Base-by-base conservation (phyloP, 805 yeast species). In the Wickerhamomyces subpelliculosus region DNA sequence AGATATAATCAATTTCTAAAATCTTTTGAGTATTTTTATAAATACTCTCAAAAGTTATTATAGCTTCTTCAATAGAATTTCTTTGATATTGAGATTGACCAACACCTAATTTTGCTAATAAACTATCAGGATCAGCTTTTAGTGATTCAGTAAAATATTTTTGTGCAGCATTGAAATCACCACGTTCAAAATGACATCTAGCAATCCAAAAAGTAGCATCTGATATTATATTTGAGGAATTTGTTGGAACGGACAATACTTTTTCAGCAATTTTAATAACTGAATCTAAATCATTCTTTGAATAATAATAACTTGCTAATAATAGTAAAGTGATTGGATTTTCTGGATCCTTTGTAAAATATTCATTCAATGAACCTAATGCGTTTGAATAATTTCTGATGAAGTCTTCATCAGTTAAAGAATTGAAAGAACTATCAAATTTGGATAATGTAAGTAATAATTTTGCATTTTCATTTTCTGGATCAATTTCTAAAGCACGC, bases 131-230 rank as follows among this genome's bases (percentile, higher is more conserved):
- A 52, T 83, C 78, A 27, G 72, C 62, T 44, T 76, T 78, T 29
- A 77, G 70, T 6, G 97, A 77, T 41, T 78, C 85, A 44, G 80
- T 80, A 58, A 85, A 90, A 49, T 70, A 65, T 39, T 71, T 72
- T 49, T 85, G 84, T 0, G 97, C 81, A 42, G 72, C 72, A n/a
- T 75, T 72, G 52, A 68, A 76, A 49, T 88, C 85, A 1, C 65
- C 62, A 21, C 70, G 57, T 7, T 67, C 68, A 48, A 80, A 89
- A 35, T 75, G 68, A 14, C 84, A 80, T 57, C 97, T 73, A 4
- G 87, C 98, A 39, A 80, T 67, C 97, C 97, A 93, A 50, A 84
- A 84, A 35, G 72, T 60, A 2, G 86, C 78, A 45, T 83, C 89
- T 24, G 84, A 72, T 18, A 66, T 52, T 3, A 79, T 56, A 19